A percentile compares a stretch with the other conserved stretches of the same genome.
These are phyloP conservation scores for Actinidia arguta DNA, from an alignment of 179 eudicot genomes.

Conservation along the genomic window DNA sequence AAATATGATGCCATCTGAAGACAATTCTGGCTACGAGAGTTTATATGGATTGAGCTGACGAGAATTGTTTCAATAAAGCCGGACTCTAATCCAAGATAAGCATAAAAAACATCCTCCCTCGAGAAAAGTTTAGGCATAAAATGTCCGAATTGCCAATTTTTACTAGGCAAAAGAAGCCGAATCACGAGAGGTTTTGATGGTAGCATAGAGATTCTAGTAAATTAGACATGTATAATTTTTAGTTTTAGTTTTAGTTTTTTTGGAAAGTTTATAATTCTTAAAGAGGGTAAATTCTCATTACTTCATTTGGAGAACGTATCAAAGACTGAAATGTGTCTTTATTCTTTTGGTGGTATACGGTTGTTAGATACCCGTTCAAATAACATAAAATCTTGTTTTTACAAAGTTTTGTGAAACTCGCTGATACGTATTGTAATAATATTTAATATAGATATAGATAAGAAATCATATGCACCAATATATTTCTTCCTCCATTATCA, in stretches of 20 bases:
- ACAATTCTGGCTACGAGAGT: constrained; percentile 10
- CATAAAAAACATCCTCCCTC: not conserved
- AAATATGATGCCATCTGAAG: constrained; percentile 29
- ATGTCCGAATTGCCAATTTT: constrained; percentile 8
- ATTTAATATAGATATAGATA: too few relatives aligned
- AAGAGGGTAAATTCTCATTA: constrained; percentile 15
- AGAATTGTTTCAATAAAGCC: too few relatives aligned
- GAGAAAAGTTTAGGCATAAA: not conserved
- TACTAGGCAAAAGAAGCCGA: not conserved
- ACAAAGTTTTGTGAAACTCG: not conserved
- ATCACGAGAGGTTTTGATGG: not conserved
- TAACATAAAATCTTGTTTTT: not conserved
- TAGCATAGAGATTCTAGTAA: constrained; percentile 6
- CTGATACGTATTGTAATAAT: too few relatives aligned
- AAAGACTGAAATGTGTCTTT: constrained; percentile 6
- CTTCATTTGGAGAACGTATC: constrained; percentile 6
- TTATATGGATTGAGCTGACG: not conserved
- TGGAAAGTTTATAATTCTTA: constrained; percentile 11
- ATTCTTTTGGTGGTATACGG: not conserved
- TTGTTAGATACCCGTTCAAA: not conserved
- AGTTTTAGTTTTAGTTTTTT: not conserved
- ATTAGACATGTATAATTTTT: constrained; percentile 11
- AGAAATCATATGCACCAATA: too few relatives aligned
- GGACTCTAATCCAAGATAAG: too few relatives aligned
- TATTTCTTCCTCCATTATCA: too few relatives aligned